Base-by-base conservation (phyloP, 805 yeast genomes). In the Cyberlindnera mississippiensis region DNA sequence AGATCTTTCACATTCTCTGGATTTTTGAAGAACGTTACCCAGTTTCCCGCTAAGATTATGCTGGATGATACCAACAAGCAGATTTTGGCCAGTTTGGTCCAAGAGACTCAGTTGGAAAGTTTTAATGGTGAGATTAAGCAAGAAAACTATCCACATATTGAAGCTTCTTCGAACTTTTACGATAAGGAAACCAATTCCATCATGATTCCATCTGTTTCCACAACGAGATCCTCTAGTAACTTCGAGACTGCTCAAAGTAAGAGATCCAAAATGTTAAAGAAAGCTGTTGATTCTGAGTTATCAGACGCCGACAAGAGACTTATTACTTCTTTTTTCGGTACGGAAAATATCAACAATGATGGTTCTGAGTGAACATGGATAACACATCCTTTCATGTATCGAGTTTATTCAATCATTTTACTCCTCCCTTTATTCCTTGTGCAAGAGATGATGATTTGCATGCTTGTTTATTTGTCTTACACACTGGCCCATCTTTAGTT, bases 41-140 rank as follows among this genome's bases (percentile, higher is more conserved):
- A 40, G 18, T 54, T 57, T 39, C 61, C 61, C 26, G 61, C 59
- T 6, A 56, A 53, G 42, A 55, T 56, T 32, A 43, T 56, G 34
- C 33, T 57, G 24, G 59, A 57, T 42, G 55, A 52, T 15, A 51
- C 51, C 7, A 57, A 57, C 40, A 57, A 46, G 46, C 37, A 45
- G 20, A 52, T 51, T 29, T 33, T 57, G 37, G 36, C 38, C 20
- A 53, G 49, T 14, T 29, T 53, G 33, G 50, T 63, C 4, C 48
- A 51, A 16, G 67, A 63, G 41, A 49, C 44, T 4, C 64, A 59
- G 22, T 30, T 62, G 13, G 42, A 37, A 13, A 50, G 60, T 16
- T 63, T 63, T 41, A 48, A 51, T n/a, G 34, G 32, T 10, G 52
- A 48, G 14, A 48, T 57, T n/a, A 40, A 41, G 29, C 41, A 47